These are phyloP conservation scores for Canna indica DNA, from an alignment of 176 grass and related monocot genomes.

Conservation along the genomic window DNA sequence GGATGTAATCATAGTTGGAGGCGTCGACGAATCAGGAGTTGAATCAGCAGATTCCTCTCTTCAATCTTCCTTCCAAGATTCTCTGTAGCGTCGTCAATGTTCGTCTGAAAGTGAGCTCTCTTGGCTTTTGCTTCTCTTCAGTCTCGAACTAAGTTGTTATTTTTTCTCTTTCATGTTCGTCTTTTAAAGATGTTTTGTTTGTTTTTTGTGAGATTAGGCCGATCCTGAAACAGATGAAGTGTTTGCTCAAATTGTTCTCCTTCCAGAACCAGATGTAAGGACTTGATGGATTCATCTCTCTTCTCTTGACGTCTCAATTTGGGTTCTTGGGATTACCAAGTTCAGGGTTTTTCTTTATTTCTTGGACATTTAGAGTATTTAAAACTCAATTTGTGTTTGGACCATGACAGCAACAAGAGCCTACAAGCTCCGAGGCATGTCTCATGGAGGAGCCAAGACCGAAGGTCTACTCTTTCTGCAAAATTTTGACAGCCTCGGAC, in stretches of 20 bases:
- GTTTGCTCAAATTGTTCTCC: constrained; percentile 83
- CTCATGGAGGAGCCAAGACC: neutral
- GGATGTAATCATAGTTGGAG: constrained; percentile 43
- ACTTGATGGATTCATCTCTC: neutral
- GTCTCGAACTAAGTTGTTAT: neutral
- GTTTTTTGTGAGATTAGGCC: constrained; percentile 28
- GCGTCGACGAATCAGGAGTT: constrained; percentile 62
- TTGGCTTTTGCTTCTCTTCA: neutral
- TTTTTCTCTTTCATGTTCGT: neutral
- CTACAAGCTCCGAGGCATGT: neutral
- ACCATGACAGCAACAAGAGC: neutral
- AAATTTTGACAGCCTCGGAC: constrained; percentile 13
- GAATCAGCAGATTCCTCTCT: constrained; percentile 39
- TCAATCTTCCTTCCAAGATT: constrained; percentile 81
- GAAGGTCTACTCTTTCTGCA: constrained; percentile 5
- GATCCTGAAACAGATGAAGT: constrained; percentile 94
- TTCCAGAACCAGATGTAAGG: constrained; percentile 61
- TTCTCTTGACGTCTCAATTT: neutral
- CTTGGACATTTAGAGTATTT: neutral
- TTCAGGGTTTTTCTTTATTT: neutral
- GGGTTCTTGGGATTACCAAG: neutral
- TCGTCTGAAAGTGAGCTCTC: constrained; percentile 51
- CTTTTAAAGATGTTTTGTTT: neutral
- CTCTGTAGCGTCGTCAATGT: constrained; percentile 86
- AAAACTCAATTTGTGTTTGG: neutral